These are phyloP conservation scores for Gossypium sturtianum DNA, from an alignment of 345 rosid genomes.

Conservation along the genomic window DNA sequence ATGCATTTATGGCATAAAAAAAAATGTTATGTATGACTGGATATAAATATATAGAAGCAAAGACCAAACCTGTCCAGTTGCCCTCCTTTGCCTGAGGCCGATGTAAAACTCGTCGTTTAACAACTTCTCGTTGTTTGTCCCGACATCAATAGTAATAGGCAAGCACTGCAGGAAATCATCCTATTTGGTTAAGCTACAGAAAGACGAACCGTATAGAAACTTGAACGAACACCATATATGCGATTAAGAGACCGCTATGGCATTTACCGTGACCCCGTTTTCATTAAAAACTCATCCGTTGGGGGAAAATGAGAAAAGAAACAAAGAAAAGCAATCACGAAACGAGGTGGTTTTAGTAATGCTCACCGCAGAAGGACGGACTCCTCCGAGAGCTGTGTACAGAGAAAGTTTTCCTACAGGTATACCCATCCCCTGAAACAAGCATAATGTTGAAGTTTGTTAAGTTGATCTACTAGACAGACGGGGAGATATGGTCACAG, in stretches of 20 bases:
- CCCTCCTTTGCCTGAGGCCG: constrained; percentile 76
- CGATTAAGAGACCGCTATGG: not conserved
- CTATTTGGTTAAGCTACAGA: not conserved
- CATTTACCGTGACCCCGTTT: not conserved
- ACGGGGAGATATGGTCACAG: not conserved
- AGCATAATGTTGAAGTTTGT: not conserved
- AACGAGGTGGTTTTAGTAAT: not conserved
- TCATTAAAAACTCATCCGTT: not conserved
- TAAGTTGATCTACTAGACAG: not conserved
- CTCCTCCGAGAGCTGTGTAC: constrained; percentile 84
- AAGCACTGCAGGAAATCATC: constrained; percentile 45
- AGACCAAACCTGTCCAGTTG: constrained; percentile 65
- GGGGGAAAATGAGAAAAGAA: not conserved
- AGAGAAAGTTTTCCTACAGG: constrained; percentile 90
- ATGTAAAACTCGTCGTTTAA: constrained; percentile 78
- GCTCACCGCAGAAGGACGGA: constrained; percentile 88
- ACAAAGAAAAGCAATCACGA: not conserved
- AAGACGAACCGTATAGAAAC: not conserved
- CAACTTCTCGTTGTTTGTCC: constrained; percentile 75
- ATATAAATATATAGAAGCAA: constrained; percentile 1
- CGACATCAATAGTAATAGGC: constrained; percentile 87
- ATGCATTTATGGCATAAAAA: not conserved
- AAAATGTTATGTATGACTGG: not conserved
- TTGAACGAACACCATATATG: not conserved
- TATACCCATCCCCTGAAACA: constrained; percentile 82